Percentiles rank a stretch among this genome's conserved stretches.
phyloP scores from a whole-genome alignment of 257 asterid genomes.

The Ilex asprella region DNA sequence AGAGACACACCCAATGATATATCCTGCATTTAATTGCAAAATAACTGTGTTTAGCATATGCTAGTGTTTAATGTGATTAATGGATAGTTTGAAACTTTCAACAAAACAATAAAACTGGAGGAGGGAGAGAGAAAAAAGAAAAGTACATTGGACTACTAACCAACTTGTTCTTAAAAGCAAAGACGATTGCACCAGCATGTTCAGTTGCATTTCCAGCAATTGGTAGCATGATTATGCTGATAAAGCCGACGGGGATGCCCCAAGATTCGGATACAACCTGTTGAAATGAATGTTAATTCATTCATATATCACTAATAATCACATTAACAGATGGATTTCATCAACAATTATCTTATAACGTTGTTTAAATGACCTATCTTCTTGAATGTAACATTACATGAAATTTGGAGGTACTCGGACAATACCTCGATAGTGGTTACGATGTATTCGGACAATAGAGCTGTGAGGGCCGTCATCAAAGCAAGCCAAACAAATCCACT shows the following conservation, averaged over 20 bases:
- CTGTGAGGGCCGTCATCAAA: not conserved
- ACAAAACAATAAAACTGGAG: too few species aligned
- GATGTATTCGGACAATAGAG: not conserved
- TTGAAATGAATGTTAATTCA: not conserved
- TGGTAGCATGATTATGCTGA: constrained; percentile 79
- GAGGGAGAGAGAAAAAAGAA: not conserved
- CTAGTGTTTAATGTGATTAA: not conserved
- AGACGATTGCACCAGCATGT: constrained; percentile 89
- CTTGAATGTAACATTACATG: too few species aligned
- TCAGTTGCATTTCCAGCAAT: constrained; percentile 97
- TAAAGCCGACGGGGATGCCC: constrained; percentile 83
- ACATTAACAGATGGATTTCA: too few species aligned
- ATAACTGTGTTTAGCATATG: not conserved
- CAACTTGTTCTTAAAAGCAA: constrained; percentile 88
- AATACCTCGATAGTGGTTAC: not conserved
- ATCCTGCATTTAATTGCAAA: constrained; percentile 30
- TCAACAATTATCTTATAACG: too few species aligned
- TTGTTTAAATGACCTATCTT: too few species aligned
- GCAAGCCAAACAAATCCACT: not conserved
- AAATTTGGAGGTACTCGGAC: not conserved
- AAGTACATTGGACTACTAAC: constrained; percentile 22
- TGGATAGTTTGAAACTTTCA: too few species aligned
- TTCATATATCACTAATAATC: not conserved
- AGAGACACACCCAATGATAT: constrained; percentile 43
- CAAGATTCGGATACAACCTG: constrained; percentile 75